Evolutionary conservation across 345 rosid genomes (phyloP).

Genomic region (Corchorus olitorius): DNA sequence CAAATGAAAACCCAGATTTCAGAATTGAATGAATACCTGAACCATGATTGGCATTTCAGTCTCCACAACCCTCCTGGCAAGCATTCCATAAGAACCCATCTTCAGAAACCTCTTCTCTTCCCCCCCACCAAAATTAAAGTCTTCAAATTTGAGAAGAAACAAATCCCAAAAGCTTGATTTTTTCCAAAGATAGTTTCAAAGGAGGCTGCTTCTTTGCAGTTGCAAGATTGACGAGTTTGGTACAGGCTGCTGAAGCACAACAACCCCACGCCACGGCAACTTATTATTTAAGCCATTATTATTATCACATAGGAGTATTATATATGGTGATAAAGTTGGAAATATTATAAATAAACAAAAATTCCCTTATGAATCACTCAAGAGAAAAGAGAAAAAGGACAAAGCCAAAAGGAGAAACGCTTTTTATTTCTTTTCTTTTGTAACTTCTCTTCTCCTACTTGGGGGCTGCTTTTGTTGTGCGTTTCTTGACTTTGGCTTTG

Average conservation of each 20-base stretch:
- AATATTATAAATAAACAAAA: not conserved
- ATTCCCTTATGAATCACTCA: not conserved
- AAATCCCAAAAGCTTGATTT: not conserved
- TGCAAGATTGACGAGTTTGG: not conserved
- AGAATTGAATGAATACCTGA: constrained; percentile 52
- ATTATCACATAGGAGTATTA: no score
- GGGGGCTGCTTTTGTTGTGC: not conserved
- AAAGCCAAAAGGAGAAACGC: not conserved
- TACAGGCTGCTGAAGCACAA: not conserved
- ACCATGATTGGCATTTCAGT: constrained; percentile 89
- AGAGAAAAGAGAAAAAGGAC: not conserved
- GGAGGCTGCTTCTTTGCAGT: not conserved
- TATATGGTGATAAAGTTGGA: not conserved
- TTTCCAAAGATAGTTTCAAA: not conserved
- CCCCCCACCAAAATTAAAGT: constrained; percentile 8
- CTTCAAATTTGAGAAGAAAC: constrained; percentile 1
- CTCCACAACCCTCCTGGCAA: constrained; percentile 79
- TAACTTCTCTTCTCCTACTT: not conserved
- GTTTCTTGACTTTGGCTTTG: constrained; percentile 5
- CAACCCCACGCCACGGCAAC: constrained; percentile 9
- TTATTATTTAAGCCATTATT: not conserved
- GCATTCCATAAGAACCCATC: constrained; percentile 84
- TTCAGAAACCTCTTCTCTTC: constrained; percentile 22
- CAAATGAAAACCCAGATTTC: constrained; percentile 18
- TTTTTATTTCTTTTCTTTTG: not conserved